phyloP scores from a whole-genome alignment of 108 stramenopile species.

The Cylindrotheca fusiformis region DNA sequence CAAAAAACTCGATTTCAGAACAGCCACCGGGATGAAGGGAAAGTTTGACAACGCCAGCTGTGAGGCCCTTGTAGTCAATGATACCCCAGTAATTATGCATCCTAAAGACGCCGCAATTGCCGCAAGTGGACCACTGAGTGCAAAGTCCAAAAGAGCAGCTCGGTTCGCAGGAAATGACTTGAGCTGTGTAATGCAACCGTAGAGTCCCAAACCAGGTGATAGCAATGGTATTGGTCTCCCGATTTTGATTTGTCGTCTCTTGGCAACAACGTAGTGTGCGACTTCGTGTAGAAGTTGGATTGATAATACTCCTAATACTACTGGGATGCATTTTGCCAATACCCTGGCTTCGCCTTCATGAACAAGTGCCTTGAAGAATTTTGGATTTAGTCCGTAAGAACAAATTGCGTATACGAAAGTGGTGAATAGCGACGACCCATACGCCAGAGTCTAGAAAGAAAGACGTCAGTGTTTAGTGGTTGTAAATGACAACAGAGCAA shows the following conservation, averaged over 20 bases:
- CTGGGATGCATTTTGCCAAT: conserved; percentile 45
- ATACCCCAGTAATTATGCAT: conserved; percentile 27
- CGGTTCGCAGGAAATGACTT: conserved; percentile 66
- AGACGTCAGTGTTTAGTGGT: neutral
- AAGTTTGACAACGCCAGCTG: conserved; percentile 30
- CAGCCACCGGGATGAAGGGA: conserved; percentile 56
- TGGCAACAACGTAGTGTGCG: conserved; percentile 58
- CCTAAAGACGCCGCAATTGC: conserved; percentile 21
- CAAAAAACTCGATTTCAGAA: conserved; percentile 73
- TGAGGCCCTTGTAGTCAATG: conserved; percentile 30
- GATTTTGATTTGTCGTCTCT: conserved; percentile 40
- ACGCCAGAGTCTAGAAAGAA: conserved; percentile 30
- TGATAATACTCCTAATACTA: conserved; percentile 56
- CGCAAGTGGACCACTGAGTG: conserved; percentile 43
- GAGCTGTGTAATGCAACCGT: conserved; percentile 62
- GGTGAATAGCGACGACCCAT: conserved; percentile 41
- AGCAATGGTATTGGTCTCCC: conserved; percentile 67
- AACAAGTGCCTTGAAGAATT: conserved; percentile 65
- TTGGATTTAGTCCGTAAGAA: conserved; percentile 60
- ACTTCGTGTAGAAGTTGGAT: conserved; percentile 59
- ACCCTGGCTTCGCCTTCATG: conserved; percentile 43
- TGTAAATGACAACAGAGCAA: neutral
- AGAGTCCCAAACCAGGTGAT: conserved; percentile 38
- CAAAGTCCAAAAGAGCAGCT: conserved; percentile 45
- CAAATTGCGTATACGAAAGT: conserved; percentile 54